These are phyloP conservation scores for Coccomyxa subellipsoidea DNA, from an alignment of 163 green algal species.

Conservation along the genomic window DNA sequence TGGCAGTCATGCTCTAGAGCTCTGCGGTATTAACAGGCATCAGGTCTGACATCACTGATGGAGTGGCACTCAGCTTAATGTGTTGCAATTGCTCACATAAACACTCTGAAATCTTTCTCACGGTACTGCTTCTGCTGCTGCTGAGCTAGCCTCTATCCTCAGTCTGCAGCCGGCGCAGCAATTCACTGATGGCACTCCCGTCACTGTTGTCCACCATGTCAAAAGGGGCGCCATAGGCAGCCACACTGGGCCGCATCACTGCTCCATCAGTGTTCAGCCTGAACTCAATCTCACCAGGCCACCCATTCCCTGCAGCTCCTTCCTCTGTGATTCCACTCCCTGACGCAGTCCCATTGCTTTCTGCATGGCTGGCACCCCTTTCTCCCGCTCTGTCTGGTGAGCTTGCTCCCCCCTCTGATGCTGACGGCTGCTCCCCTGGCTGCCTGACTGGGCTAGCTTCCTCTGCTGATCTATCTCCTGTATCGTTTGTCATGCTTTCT, in stretches of 20 bases:
- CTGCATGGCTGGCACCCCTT: neutral
- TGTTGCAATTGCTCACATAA: too few species aligned
- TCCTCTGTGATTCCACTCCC: neutral
- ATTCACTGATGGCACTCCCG: slow-evolving; percentile 45
- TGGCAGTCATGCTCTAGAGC: too few species aligned
- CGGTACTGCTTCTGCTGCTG: neutral
- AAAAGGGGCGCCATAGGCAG: slow-evolving; percentile 55
- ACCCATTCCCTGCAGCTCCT: neutral
- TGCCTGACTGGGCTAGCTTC: neutral
- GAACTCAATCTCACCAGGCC: neutral
- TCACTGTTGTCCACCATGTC: slow-evolving; percentile 56
- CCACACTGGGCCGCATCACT: slow-evolving; percentile 17
- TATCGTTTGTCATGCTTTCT: neutral
- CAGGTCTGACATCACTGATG: too few species aligned
- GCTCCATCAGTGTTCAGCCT: neutral
- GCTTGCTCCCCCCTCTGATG: neutral
- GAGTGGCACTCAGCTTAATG: too few species aligned
- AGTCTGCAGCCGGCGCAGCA: slow-evolving; percentile 32
- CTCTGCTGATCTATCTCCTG: neutral
- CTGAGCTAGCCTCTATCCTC: neutral
- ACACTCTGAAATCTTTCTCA: too few species aligned
- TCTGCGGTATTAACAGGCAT: too few species aligned
- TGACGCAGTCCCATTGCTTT: neutral
- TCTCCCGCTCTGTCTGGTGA: neutral
- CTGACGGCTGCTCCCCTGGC: neutral